phyloP scores from a whole-genome alignment of 2,329 filamentous ascomycete species.

The Fusarium euwallaceae region DNA sequence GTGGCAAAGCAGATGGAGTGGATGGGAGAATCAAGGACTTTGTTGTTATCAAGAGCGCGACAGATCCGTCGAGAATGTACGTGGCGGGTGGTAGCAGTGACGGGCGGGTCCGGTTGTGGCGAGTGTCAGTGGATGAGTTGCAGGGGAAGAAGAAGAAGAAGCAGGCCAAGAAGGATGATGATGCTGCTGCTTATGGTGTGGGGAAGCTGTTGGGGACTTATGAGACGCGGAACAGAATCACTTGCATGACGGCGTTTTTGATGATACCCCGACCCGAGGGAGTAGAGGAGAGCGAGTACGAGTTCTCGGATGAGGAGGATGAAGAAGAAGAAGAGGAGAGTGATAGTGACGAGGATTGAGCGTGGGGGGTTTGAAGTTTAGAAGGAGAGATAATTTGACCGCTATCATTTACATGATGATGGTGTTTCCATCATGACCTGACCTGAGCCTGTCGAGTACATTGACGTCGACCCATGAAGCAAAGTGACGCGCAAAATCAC shows the following conservation, averaged over 20 bases:
- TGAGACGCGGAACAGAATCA: conserved; percentile 89
- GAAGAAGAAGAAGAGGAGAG: conserved; percentile 54
- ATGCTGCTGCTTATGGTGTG: conserved; percentile 49
- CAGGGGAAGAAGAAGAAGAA: conserved; percentile 48
- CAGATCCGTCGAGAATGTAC: conserved; percentile 59
- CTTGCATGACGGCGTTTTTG: conserved; percentile 86
- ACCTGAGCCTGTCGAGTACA: neutral
- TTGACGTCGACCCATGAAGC: neutral
- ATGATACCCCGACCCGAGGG: conserved; percentile 80
- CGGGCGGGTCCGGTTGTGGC: conserved; percentile 86
- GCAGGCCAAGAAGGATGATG: conserved; percentile 36
- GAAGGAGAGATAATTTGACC: conserved; percentile 8
- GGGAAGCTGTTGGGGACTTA: conserved; percentile 81
- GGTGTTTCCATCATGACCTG: conserved; percentile 13
- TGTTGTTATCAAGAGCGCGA: conserved; percentile 67
- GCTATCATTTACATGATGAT: conserved; percentile 9
- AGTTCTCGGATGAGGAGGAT: conserved; percentile 59
- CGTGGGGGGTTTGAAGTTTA: neutral
- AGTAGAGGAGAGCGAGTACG: conserved; percentile 69
- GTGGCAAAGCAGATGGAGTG: conserved; percentile 78
- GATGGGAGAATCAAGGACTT: conserved; percentile 90
- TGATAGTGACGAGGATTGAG: conserved; percentile 53
- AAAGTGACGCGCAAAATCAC: conserved; percentile 31
- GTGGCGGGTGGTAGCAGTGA: conserved; percentile 86
- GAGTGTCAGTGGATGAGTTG: conserved; percentile 62